A percentile compares a stretch with the other conserved stretches of the same genome.
phyloP scores from a whole-genome alignment of 2,329 filamentous ascomycete genomes.

The Tricladium varicosporioides region DNA sequence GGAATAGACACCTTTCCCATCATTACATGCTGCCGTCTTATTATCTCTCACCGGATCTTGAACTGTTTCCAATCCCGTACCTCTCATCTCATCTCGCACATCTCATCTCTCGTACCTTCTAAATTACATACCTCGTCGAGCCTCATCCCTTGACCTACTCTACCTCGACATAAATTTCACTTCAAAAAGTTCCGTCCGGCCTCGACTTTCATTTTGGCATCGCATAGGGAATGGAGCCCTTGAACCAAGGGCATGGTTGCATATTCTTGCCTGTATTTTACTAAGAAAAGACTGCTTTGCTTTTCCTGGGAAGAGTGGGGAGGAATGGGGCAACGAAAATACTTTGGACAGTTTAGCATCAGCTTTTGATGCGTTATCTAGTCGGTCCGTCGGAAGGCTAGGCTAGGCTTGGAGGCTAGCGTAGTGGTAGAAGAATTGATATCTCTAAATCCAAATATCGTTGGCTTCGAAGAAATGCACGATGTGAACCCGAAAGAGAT shows the following conservation, averaged over 20 bases:
- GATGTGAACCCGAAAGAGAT: no score
- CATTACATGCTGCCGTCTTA: neutral
- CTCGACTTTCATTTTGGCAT: neutral
- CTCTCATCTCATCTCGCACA: neutral
- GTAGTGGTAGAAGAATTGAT: no score
- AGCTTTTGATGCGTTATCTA: neutral
- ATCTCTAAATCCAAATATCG: no score
- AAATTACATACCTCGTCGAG: neutral
- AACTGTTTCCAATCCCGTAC: neutral
- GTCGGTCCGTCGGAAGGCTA: no score
- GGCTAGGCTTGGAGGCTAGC: no score
- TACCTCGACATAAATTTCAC: neutral
- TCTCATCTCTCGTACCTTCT: neutral
- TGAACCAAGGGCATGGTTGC: neutral
- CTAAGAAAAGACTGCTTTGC: neutral
- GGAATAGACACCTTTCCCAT: conserved; percentile 24
- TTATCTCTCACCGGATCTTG: no score
- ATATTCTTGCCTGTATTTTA: neutral
- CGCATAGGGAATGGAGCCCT: neutral
- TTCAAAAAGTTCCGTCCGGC: neutral
- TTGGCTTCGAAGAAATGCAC: no score
- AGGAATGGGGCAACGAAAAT: neutral
- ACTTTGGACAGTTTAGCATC: neutral
- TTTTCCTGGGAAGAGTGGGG: neutral
- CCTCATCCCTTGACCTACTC: neutral